phyloP scores from a whole-genome alignment of 345 rosid species.

The Mercurialis annua region DNA sequence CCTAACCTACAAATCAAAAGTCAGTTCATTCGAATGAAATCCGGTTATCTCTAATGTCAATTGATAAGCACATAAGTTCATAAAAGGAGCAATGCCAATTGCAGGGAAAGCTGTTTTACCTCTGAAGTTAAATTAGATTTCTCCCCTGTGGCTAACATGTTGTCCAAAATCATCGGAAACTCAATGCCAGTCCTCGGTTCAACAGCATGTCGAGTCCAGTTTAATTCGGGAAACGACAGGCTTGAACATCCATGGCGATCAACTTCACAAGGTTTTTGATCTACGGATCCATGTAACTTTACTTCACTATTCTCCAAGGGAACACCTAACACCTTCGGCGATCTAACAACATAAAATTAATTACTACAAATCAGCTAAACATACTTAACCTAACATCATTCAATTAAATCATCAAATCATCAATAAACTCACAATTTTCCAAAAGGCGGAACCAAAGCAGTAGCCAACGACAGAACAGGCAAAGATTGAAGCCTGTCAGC shows the following conservation, averaged over 20 bases:
- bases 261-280: conserved; percentile 57
- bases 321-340: conserved; percentile 42
- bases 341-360: conserved; percentile 36
- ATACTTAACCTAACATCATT: neutral
- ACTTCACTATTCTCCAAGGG: conserved; percentile 40
- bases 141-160: conserved; percentile 27
- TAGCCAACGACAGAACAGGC: conserved; percentile 65
- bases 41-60: neutral
- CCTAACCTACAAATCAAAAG: too few species aligned
- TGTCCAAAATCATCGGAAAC: conserved; percentile 61
- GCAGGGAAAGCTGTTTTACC: conserved; percentile 35
- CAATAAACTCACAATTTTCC: conserved; percentile 51
- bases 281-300: conserved; percentile 31
- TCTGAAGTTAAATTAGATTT: conserved; percentile 48
- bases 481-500: conserved; percentile 51
- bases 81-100: neutral
- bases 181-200: conserved; percentile 87
- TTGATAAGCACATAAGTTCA: neutral
- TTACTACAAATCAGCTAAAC: neutral
- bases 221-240: conserved; percentile 50
- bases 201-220: conserved; percentile 44
- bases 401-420: neutral
- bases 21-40: too few species aligned
- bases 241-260: conserved; percentile 37
- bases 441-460: conserved; percentile 56